phyloP scores from a whole-genome alignment of 129 eudicot genomes.

The Flaveria sonorensis region DNA sequence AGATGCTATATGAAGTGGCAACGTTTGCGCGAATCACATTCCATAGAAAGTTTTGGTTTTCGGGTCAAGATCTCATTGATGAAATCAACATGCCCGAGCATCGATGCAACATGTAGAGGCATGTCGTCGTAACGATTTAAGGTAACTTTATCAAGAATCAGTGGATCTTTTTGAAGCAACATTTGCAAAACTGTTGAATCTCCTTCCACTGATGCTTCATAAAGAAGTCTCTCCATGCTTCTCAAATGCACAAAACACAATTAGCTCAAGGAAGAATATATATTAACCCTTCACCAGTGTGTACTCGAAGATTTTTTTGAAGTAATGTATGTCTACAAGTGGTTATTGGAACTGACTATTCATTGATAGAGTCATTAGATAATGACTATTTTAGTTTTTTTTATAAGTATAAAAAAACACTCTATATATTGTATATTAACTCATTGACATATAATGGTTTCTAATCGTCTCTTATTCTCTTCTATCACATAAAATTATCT shows the following conservation, averaged over 20 bases:
- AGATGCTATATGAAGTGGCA: constrained; percentile 60
- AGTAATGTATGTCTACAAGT: too few relatives aligned
- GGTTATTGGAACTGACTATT: too few relatives aligned
- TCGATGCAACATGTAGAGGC: constrained; percentile 49
- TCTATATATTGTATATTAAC: too few relatives aligned
- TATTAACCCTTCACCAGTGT: background rate
- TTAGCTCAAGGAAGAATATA: background rate
- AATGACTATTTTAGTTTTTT: too few relatives aligned
- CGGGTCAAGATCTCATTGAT: constrained; percentile 26
- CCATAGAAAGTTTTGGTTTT: constrained; percentile 46
- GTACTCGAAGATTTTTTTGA: too few relatives aligned
- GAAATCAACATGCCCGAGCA: constrained; percentile 40
- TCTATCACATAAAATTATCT: too few relatives aligned
- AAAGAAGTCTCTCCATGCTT: constrained; percentile 29
- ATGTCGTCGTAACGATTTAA: constrained; percentile 22
- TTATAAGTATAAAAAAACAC: too few relatives aligned
- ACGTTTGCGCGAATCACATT: constrained; percentile 36
- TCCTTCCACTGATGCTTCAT: constrained; percentile 45
- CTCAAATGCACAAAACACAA: background rate
- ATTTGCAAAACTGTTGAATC: constrained; percentile 7
- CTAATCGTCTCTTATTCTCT: too few relatives aligned
- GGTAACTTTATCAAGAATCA: constrained; percentile 41
- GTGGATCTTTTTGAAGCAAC: constrained; percentile 43
- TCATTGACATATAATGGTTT: too few relatives aligned
- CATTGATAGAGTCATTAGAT: too few relatives aligned